Percentiles rank a stretch among this genome's conserved stretches.
Conservation (phyloP, 768 basidiomycete genomes). For the Punctularia strigosozonata region DNA sequence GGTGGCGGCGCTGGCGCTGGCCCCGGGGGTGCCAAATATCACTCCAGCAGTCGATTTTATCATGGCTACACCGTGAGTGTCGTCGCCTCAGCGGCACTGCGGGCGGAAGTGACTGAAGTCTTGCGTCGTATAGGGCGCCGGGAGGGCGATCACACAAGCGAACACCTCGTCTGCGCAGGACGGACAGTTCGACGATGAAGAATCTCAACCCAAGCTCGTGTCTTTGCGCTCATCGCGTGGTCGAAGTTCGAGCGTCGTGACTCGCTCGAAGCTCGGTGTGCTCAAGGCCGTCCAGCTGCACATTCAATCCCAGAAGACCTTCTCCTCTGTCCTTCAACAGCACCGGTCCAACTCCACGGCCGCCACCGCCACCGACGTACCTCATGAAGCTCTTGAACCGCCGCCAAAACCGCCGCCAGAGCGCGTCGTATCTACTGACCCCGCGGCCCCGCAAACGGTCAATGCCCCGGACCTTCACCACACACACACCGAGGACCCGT, state of each 20-base stretch:
- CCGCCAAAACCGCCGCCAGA: constrained; percentile 4
- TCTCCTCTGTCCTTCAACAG: too few species aligned
- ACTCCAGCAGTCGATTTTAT: constrained; percentile 62
- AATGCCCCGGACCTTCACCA: too few species aligned
- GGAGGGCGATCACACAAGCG: constrained; percentile 63
- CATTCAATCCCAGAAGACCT: too few species aligned
- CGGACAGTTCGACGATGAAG: constrained; percentile 38
- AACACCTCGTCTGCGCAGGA: constrained; percentile 50
- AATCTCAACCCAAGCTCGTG: constrained; percentile 18
- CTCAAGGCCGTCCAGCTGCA: constrained; percentile 54
- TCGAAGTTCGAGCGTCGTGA: too few species aligned
- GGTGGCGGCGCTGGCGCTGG: constrained; percentile 48
- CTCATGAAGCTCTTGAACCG: constrained; percentile 7
- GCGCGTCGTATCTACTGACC: constrained; percentile 9
- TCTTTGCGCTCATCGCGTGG: too few species aligned
- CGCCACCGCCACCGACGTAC: constrained; percentile 13
- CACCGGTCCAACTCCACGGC: constrained; percentile 38
- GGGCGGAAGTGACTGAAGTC: not conserved
- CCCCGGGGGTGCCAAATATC: constrained; percentile 63
- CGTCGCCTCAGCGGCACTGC: not conserved
- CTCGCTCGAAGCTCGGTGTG: constrained; percentile 39
- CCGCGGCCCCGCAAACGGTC: constrained; percentile 17
- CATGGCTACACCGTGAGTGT: constrained; percentile 52
- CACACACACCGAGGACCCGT: too few species aligned
- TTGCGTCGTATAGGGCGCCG: constrained; percentile 37